A percentile compares a stretch with the other conserved stretches of the same genome.
These are phyloP conservation scores for Ceratorhiza oryzae-sativae DNA, from an alignment of 1,284 basidiomycete species.

Conservation along the genomic window DNA sequence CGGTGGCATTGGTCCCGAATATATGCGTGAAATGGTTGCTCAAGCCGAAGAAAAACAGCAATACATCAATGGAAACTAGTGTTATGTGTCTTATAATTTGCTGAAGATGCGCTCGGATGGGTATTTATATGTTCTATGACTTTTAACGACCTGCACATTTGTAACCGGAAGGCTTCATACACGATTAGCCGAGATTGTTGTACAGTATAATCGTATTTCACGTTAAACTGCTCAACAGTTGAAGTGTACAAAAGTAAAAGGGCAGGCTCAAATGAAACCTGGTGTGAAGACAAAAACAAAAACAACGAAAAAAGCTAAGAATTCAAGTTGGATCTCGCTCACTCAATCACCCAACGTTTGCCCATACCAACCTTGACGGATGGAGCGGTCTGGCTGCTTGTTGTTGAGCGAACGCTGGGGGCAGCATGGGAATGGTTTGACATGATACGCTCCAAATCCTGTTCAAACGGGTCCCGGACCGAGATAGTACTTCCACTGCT, in stretches of 20 bases:
- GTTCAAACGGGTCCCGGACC: constrained; percentile 29
- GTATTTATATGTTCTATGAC: constrained; percentile 25
- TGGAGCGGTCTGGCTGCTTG: constrained; percentile 25
- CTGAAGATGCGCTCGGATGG: background rate
- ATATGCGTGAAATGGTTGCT: constrained; percentile 3
- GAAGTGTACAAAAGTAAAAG: constrained; percentile 6
- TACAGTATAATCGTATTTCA: constrained; percentile 30
- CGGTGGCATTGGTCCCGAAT: constrained; percentile 15
- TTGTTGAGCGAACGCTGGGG: constrained; percentile 19
- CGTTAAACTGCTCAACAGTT: background rate
- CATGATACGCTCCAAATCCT: constrained; percentile 30
- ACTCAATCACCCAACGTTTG: constrained; percentile 47
- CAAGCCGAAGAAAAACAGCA: constrained; percentile 18
- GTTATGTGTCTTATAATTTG: background rate
- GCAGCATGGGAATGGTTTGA: background rate
- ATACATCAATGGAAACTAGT: background rate
- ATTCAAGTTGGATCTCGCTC: constrained; percentile 8
- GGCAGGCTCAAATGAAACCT: background rate
- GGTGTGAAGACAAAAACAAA: background rate
- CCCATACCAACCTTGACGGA: constrained; percentile 18
- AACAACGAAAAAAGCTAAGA: background rate
- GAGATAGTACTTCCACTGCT: background rate
- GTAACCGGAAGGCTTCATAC: constrained; percentile 37
- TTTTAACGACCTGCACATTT: constrained; percentile 11
- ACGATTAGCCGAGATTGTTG: constrained; percentile 29